Percentiles rank a stretch among this genome's conserved stretches.
Evolutionary conservation across 2,329 filamentous ascomycete species (phyloP).

Genomic region (Stromatinia cepivora): DNA sequence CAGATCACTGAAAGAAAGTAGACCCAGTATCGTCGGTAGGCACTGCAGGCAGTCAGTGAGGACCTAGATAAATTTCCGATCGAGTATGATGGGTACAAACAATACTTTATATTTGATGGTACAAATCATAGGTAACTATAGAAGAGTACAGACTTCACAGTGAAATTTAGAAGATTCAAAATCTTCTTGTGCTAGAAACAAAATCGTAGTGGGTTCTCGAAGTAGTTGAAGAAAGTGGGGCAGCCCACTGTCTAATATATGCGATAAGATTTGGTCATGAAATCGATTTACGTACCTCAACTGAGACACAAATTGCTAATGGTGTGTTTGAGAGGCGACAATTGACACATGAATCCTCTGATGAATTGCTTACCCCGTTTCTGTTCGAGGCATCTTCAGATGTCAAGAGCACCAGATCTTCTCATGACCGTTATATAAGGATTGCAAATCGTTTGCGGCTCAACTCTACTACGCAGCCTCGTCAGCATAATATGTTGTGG

Average conservation of each 20-base stretch:
- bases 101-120: background rate
- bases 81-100: background rate
- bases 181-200: background rate
- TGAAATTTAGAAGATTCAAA: background rate
- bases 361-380: background rate
- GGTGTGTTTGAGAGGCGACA: background rate
- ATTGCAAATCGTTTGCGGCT: background rate
- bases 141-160: background rate
- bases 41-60: background rate
- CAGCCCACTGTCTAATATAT: slow-evolving; percentile 1
- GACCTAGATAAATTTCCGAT: too few species aligned
- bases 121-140: background rate
- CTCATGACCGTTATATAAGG: background rate
- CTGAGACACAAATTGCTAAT: background rate
- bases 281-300: background rate
- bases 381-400: background rate
- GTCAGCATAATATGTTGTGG: background rate
- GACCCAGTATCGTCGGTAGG: background rate
- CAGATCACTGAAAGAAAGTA: background rate
- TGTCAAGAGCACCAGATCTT: background rate
- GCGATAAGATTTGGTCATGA: background rate
- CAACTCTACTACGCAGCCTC: background rate
- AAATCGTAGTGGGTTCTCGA: background rate
- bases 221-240: background rate
- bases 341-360: background rate